These are phyloP conservation scores for Sporisorium graminicola DNA, from an alignment of 1,284 basidiomycete species.

Conservation along the genomic window DNA sequence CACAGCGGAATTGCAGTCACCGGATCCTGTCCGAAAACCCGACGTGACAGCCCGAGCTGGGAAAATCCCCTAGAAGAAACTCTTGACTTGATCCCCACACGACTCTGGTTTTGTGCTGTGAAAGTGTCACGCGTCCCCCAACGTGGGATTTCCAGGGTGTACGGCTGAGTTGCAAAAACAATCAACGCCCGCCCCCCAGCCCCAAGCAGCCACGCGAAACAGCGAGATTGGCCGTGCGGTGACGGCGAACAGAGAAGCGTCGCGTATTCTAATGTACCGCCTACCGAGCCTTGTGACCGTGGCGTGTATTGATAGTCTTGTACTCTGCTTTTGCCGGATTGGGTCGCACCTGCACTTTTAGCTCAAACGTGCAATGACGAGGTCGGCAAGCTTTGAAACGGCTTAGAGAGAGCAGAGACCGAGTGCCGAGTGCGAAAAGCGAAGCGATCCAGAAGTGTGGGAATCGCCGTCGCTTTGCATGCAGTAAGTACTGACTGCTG, in stretches of 20 bases:
- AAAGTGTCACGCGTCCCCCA: background rate
- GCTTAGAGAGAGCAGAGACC: too few relatives aligned
- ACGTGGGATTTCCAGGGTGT: slow-evolving; percentile 9
- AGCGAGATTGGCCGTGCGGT: too few relatives aligned
- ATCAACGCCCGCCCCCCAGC: background rate
- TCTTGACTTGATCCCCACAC: too few relatives aligned
- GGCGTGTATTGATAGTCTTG: too few relatives aligned
- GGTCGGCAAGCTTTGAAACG: too few relatives aligned
- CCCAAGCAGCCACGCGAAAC: too few relatives aligned
- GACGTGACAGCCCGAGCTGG: background rate
- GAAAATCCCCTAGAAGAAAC: slow-evolving; percentile 7
- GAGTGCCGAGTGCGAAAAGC: too few relatives aligned
- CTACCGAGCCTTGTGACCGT: too few relatives aligned
- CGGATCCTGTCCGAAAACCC: too few relatives aligned
- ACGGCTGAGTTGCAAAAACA: background rate
- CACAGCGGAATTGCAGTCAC: background rate
- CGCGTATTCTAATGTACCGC: too few relatives aligned
- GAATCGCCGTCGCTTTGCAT: slow-evolving; percentile 14
- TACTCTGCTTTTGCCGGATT: background rate
- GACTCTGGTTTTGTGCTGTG: background rate
- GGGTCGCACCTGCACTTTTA: background rate
- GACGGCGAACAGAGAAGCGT: too few relatives aligned
- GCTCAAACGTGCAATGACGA: background rate
- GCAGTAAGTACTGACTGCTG: too few relatives aligned
- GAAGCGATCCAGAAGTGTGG: slow-evolving; percentile 4